phyloP scores from a whole-genome alignment of 495 filamentous ascomycete species.

The Neurospora sp. region DNA sequence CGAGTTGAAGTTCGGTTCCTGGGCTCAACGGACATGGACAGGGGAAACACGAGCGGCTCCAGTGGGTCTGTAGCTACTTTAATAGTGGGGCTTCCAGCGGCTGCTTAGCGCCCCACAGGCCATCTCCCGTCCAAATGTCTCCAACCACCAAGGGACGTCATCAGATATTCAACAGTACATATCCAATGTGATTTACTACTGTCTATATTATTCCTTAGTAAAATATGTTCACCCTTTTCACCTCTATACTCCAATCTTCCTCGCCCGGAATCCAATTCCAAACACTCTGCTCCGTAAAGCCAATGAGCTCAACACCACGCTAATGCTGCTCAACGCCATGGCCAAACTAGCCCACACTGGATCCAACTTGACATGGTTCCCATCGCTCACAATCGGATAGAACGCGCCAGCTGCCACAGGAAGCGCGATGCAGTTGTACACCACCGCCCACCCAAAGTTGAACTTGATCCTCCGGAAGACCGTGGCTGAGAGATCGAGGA shows the following conservation, averaged over 20 bases:
- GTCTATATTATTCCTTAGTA: background rate
- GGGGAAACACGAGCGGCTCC: background rate
- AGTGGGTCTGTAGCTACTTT: background rate
- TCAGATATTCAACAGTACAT: background rate
- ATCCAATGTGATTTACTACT: background rate
- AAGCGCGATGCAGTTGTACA: slow-evolving; percentile 73
- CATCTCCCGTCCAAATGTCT: background rate
- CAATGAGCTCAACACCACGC: slow-evolving; percentile 64
- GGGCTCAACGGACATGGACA: background rate
- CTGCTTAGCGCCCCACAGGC: background rate
- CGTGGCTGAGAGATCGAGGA: slow-evolving; percentile 57
- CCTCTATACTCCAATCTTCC: slow-evolving; percentile 6
- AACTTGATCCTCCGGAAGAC: slow-evolving; percentile 74
- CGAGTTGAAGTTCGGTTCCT: background rate
- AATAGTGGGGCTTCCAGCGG: background rate
- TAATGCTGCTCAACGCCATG: slow-evolving; percentile 79
- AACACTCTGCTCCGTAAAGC: slow-evolving; percentile 44
- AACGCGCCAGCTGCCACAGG: slow-evolving; percentile 76
- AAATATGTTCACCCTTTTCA: background rate
- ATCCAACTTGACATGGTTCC: slow-evolving; percentile 48
- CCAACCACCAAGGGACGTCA: background rate
- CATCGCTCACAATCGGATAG: slow-evolving; percentile 53
- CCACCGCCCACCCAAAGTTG: slow-evolving; percentile 83
- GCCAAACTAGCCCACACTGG: slow-evolving; percentile 80
- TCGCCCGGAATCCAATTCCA: slow-evolving; percentile 39